Base-by-base conservation (phyloP, 768 basidiomycete genomes). In the Tylopilus plumbeoviolaceoides region DNA sequence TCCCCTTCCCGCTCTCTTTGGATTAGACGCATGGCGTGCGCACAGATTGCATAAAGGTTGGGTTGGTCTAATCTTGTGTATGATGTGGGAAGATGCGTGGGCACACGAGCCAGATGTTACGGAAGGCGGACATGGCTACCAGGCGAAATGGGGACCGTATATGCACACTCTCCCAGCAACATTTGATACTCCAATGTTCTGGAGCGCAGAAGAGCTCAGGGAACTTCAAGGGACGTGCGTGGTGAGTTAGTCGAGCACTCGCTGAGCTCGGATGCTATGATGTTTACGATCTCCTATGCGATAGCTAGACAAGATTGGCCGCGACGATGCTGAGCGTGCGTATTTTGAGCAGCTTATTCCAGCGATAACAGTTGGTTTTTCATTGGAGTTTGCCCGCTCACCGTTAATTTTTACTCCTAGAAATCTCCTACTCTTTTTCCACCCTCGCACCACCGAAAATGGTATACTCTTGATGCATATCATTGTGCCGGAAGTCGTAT, bases 131-230 rank as follows among this genome's bases (percentile, higher is more conserved):
- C 46, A 31, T 2, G 17, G 27, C 28, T 33, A 40, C 4, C 47
- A 31, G 10, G 27, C 51, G 17, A 60, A 47, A 53, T 67, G 66
- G 66, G 62, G 58, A 5, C 56, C 65, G 1, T 67, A 67, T 30
- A 55, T 67, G 49, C 58, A 47, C 40, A 59, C 78, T 15, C 76
- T 98, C 54, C 95, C 95, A 0, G 73, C 62, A 12, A 55, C 59
- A 12, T 98, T 98, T 64, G 79, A 87, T 59, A 95, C 94, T 0
- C 91, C 93, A 1, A 98, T 99, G 90, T 95, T 98, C 64, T 98
- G 97, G 97, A 72, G 65, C 40, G 76, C 79, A 3, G 78, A 77
- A 3, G 92, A 97, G 49, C 70, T 95, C 10, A 68, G 73, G 23
- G 85, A 91, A 58, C 76, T 99, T 14, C 72, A 75, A 52, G 97